Conservation (phyloP, 176 grass and related monocot genomes). For the Guadua angustifolia region DNA sequence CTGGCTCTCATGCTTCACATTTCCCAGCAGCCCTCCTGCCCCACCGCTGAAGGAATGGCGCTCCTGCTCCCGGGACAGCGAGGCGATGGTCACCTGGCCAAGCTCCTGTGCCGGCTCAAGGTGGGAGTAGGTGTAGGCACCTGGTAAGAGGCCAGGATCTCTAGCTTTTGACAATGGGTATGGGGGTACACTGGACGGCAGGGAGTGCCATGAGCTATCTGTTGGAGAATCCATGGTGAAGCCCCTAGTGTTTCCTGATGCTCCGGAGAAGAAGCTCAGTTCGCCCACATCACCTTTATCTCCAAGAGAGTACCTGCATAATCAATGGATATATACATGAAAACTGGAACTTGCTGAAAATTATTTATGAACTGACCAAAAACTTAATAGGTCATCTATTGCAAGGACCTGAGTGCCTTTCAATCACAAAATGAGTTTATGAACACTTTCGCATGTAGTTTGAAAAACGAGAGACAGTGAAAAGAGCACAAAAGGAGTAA, state of each 20-base stretch:
- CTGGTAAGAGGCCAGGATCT: conserved; percentile 49
- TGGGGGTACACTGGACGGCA: conserved; percentile 50
- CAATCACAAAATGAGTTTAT: neutral
- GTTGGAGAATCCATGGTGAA: conserved; percentile 58
- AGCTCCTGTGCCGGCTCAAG: conserved; percentile 67
- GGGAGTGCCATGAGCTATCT: conserved; percentile 64
- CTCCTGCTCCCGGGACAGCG: conserved; percentile 66
- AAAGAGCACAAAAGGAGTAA: neutral
- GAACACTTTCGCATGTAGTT: neutral
- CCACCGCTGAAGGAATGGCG: conserved; percentile 55
- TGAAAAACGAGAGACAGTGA: neutral
- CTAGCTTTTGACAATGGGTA: conserved; percentile 58
- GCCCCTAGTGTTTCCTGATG: conserved; percentile 63
- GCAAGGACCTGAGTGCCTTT: neutral
- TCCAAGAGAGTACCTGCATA: conserved; percentile 67
- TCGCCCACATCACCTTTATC: conserved; percentile 64
- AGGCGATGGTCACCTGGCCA: conserved; percentile 76
- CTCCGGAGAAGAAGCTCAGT: conserved; percentile 79
- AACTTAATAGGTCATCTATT: neutral
- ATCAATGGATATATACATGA: conserved; percentile 13
- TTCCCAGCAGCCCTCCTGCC: conserved; percentile 45
- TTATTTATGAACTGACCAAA: neutral
- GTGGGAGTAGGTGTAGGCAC: conserved; percentile 60
- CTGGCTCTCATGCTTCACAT: conserved; percentile 80
- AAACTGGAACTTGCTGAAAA: neutral